phyloP scores from a whole-genome alignment of 1,139 yeast species.

The Pichia sp. region DNA sequence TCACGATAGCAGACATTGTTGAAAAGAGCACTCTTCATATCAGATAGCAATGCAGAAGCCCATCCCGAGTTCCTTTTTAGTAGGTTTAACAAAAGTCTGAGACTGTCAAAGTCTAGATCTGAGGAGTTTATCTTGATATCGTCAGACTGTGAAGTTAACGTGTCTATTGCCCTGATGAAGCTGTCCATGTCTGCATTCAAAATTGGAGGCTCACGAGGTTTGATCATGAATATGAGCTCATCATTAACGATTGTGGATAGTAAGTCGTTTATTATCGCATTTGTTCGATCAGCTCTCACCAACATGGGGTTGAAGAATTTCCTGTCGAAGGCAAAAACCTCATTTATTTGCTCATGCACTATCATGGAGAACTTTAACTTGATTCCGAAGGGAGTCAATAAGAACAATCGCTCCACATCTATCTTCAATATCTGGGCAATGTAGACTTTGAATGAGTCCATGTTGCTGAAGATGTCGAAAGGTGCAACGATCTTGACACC shows the following conservation, averaged over 20 bases:
- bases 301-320: constrained; percentile 40
- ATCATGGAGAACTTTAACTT: constrained; percentile 52
- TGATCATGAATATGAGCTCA: constrained; percentile 35
- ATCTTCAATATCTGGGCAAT: constrained; percentile 40
- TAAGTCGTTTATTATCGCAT: constrained; percentile 18
- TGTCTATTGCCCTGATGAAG: constrained; percentile 19
- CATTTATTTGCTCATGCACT: constrained; percentile 35
- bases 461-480: constrained; percentile 35
- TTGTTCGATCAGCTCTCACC: constrained; percentile 16
- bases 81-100: constrained; percentile 33
- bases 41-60: constrained; percentile 49
- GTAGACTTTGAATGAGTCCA: constrained; percentile 47
- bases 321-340: constrained; percentile 59
- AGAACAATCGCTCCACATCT: constrained; percentile 45
- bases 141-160: constrained; percentile 17
- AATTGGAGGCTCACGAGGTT: constrained; percentile 43
- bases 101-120: constrained; percentile 28
- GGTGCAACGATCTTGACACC: constrained; percentile 36
- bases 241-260: constrained; percentile 25
- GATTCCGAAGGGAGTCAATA: constrained; percentile 64
- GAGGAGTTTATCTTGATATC: constrained; percentile 24
- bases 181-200: constrained; percentile 19
- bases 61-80: constrained; percentile 49
- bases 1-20: constrained; percentile 15
- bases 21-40: constrained; percentile 34